Evolutionary conservation across 129 eudicot species (phyloP).

Genomic region (Flaveria bidentis): DNA sequence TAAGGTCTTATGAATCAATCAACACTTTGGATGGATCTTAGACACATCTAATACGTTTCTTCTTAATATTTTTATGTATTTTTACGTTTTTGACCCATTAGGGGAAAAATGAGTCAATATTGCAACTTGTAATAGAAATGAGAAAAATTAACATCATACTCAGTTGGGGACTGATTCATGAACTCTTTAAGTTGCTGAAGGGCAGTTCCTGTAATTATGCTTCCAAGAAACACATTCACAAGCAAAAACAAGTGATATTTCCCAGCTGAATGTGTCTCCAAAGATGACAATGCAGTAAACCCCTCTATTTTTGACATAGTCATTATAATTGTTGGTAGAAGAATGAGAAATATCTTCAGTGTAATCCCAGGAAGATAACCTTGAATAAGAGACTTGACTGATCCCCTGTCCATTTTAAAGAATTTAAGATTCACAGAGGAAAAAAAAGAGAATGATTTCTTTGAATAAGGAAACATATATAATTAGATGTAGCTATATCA

Average conservation of each 20-base stretch:
- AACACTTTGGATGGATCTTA: not conserved
- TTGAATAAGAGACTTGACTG: conserved; percentile 69
- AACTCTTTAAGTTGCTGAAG: conserved; percentile 79
- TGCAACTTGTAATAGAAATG: not conserved
- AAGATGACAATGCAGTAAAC: conserved; percentile 61
- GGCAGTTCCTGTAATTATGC: conserved; percentile 87
- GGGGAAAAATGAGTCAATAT: too few species aligned
- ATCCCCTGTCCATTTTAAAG: conserved; percentile 43
- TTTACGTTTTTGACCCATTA: too few species aligned
- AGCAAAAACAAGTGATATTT: conserved; percentile 79
- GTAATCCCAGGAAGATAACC: conserved; percentile 93
- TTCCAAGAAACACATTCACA: conserved; percentile 90
- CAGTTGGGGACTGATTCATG: conserved; percentile 69
- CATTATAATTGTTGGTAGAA: conserved; percentile 88
- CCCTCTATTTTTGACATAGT: conserved; percentile 92
- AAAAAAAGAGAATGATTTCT: not conserved
- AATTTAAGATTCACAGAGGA: not conserved
- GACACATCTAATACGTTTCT: not conserved
- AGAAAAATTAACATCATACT: conserved; percentile 46
- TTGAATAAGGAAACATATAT: not conserved
- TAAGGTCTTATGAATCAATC: not conserved
- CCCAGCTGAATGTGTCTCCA: conserved; percentile 80
- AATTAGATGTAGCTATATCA: not conserved
- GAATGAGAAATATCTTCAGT: conserved; percentile 72
- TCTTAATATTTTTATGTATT: not conserved